phyloP scores from a whole-genome alignment of 208 protist genomes.

The Zelonia costaricensis region DNA sequence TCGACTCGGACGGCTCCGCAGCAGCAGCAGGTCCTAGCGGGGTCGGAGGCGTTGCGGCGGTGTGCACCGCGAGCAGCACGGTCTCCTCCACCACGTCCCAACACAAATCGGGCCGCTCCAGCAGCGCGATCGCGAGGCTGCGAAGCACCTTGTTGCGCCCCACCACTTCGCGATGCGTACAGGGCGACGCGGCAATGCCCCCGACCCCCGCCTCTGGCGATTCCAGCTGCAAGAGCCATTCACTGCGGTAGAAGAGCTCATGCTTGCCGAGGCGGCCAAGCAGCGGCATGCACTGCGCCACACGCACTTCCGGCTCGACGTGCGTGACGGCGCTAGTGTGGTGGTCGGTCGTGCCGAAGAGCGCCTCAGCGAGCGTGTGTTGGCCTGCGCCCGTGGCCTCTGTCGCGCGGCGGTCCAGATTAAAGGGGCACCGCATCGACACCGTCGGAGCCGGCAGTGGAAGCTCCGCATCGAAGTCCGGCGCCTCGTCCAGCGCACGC shows the following conservation, averaged over 20 bases:
- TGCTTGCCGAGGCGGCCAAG: slow-evolving; percentile 36
- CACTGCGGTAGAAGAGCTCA: slow-evolving; percentile 35
- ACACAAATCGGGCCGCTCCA: slow-evolving; percentile 29
- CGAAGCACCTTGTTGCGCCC: slow-evolving; percentile 47
- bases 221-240: slow-evolving; percentile 42
- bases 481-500: too few species aligned
- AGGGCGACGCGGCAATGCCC: neutral
- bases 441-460: slow-evolving; percentile 19
- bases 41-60: neutral
- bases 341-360: slow-evolving; percentile 48
- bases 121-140: slow-evolving; percentile 30
- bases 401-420: neutral
- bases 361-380: slow-evolving; percentile 11
- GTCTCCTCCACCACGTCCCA: slow-evolving; percentile 43
- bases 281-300: slow-evolving; percentile 38
- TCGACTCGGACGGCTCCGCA: neutral
- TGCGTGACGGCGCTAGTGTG: slow-evolving; percentile 41
- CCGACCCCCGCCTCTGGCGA: neutral
- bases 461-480: neutral
- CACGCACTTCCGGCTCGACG: slow-evolving; percentile 32
- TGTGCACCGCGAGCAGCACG: slow-evolving; percentile 16
- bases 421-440: slow-evolving; percentile 21
- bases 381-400: neutral
- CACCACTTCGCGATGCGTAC: slow-evolving; percentile 35
- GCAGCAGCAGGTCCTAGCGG: neutral